phyloP scores from a whole-genome alignment of 2,329 filamentous ascomycete genomes.

The Microcyclosporella mali region DNA sequence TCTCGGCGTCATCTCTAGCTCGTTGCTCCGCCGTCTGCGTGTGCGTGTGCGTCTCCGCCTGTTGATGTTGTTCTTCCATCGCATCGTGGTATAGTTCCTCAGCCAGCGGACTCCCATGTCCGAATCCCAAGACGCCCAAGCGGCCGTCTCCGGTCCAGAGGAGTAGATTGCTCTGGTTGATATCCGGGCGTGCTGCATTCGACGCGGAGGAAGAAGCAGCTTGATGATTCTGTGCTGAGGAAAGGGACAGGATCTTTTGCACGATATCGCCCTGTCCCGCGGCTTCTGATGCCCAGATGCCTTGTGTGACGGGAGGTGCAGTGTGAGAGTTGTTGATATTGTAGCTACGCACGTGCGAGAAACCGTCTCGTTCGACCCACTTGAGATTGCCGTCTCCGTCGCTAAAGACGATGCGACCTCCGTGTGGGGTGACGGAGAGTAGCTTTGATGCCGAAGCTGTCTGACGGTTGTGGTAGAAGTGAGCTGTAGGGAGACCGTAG shows the following conservation, averaged over 20 bases:
- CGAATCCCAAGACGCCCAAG: conserved; percentile 60
- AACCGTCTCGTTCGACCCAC: conserved; percentile 84
- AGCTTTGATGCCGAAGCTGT: conserved; percentile 75
- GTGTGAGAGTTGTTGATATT: conserved; percentile 49
- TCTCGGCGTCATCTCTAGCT: conserved; percentile 51
- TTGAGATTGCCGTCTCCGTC: conserved; percentile 79
- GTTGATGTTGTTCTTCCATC: conserved; percentile 36
- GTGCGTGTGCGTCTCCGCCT: too few species aligned
- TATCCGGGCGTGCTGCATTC: conserved; percentile 18
- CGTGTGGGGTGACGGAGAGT: conserved; percentile 73
- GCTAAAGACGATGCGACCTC: conserved; percentile 72
- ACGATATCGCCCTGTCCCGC: conserved; percentile 60
- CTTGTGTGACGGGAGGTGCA: conserved; percentile 14
- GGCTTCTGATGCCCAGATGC: conserved; percentile 25
- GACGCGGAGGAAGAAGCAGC: conserved; percentile 1
- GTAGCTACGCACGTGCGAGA: conserved; percentile 48
- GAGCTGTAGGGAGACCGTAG: conserved; percentile 54
- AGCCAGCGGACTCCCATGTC: conserved; percentile 31
- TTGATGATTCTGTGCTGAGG: not conserved
- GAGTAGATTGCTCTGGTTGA: conserved; percentile 58
- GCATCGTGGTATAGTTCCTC: conserved; percentile 32
- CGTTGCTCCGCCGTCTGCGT: conserved; percentile 41
- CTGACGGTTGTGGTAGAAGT: conserved; percentile 67
- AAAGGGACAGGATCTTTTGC: conserved; percentile 63
- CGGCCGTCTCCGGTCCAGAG: conserved; percentile 81